Evolutionary conservation across 208 protist species (phyloP), one percentile per base, ranked within the genome.

Genomic region (Leishmania tarentolae): DNA sequence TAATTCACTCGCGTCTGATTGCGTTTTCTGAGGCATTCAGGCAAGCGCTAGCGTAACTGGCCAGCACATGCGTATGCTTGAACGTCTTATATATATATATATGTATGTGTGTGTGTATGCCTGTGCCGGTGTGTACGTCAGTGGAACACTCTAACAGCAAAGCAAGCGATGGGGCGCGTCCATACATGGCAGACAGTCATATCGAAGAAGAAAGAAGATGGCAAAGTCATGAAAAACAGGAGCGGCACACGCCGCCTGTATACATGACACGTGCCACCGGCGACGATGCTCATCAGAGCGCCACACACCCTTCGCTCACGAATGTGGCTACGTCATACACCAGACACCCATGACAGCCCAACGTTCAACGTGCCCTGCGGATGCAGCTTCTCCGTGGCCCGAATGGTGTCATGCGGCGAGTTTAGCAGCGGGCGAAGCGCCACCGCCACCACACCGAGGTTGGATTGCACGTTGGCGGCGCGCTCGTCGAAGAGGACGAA

Each of bases 401-500:
- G 86, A 61, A 97, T 90, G 50, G 84, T 83, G 11, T 92, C 87
- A 68, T 90, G 84, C 37, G 92, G 89, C 47, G 92, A 95, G 24
- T 78, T 71, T 8, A 97, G 77, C 80, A 97, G 79, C 28, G 91
- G 87, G 4, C 85, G 84, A 47, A 97, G 87, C 56, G 92, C 84
- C 24, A 97, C 89, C 81, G 94, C 90, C 35, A 88, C 90, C 8
- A 92, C 76, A 37, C 94, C 94, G 24, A 95, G 76, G 76, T 96
- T 95, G 13, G 83, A 71, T 72, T 88, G 88, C 75, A 93, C 85
- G n/a, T 96, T 91, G 15, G 57, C 86, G 17, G 92, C 84, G 56
- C 83, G 83, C 61, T 90, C 91, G 75, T 97, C 93, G 82, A 97
- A 97, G 21, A 97, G 78, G 7, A 95, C 89, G 87, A 97, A 97